Evolutionary conservation across 495 filamentous ascomycete genomes (phyloP).

Genomic region (Tuber melanosporum): DNA sequence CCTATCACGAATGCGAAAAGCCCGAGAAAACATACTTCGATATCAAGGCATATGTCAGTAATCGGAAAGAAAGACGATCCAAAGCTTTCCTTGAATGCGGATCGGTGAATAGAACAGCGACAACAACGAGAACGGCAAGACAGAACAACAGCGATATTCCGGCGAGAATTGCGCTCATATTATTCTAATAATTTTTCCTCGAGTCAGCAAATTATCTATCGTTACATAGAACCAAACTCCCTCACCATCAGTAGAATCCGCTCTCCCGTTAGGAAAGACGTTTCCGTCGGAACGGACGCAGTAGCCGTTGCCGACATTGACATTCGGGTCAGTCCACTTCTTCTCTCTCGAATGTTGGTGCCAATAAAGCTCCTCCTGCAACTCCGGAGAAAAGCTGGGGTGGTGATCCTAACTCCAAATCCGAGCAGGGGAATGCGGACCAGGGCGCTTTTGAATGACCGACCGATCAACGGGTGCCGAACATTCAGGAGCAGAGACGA

Average conservation of each 20-base stretch:
- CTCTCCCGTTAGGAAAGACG: constrained; percentile 24
- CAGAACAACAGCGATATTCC: constrained; percentile 18
- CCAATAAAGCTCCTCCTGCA: not conserved
- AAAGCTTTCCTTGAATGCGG: constrained; percentile 17
- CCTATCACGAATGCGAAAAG: not conserved
- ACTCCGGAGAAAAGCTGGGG: not conserved
- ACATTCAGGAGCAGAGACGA: not conserved
- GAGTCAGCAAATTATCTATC: not conserved
- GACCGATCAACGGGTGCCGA: not conserved
- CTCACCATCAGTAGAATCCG: constrained; percentile 24
- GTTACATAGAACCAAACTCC: not conserved
- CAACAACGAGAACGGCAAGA: constrained; percentile 12
- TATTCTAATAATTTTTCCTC: constrained; percentile 16
- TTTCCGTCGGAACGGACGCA: constrained; percentile 5
- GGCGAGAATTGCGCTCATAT: constrained; percentile 30
- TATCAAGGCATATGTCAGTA: constrained; percentile 27
- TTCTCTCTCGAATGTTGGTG: not conserved
- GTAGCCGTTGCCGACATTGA: constrained; percentile 17
- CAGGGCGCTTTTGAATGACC: not conserved
- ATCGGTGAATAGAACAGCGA: constrained; percentile 16
- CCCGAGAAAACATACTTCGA: constrained; percentile 17
- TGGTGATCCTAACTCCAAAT: not conserved
- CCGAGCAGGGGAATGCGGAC: not conserved
- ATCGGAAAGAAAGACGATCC: constrained; percentile 27
- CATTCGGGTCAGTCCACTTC: not conserved